phyloP scores from a whole-genome alignment of 768 basidiomycete genomes.

The Fomitopsis pulvina region DNA sequence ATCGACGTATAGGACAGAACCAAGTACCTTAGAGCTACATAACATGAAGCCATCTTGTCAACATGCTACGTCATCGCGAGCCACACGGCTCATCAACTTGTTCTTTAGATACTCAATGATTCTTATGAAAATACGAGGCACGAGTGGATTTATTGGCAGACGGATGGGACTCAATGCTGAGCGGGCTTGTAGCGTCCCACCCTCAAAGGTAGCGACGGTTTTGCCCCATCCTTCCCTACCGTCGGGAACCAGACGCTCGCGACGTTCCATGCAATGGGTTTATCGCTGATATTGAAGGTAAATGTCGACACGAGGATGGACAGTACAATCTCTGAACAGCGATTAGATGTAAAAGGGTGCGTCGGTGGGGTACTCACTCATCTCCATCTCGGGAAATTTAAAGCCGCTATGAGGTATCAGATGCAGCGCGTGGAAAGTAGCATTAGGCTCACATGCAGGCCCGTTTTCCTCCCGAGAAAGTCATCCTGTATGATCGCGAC shows the following conservation, averaged over 20 bases:
- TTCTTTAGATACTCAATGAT: too few relatives aligned
- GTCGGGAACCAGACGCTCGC: conserved; percentile 8
- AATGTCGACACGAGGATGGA: conserved; percentile 6
- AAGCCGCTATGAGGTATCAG: conserved; percentile 9
- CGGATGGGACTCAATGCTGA: too few relatives aligned
- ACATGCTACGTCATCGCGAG: too few relatives aligned
- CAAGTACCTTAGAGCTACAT: too few relatives aligned
- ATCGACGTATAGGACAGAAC: too few relatives aligned
- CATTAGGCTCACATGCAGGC: conserved; percentile 27
- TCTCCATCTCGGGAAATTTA: conserved; percentile 17
- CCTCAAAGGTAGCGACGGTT: background rate
- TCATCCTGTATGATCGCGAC: conserved; percentile 24
- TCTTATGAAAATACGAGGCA: too few relatives aligned
- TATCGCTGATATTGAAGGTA: conserved; percentile 8
- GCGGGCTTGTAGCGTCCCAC: too few relatives aligned
- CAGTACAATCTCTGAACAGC: conserved; percentile 10
- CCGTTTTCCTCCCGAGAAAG: conserved; percentile 27
- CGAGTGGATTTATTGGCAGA: too few relatives aligned
- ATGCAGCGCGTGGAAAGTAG: background rate
- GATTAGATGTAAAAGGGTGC: too few relatives aligned
- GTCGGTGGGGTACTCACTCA: too few relatives aligned
- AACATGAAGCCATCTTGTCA: too few relatives aligned
- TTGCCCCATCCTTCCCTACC: background rate
- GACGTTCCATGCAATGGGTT: conserved; percentile 12
- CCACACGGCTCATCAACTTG: too few relatives aligned